These are phyloP conservation scores for Flaveria bidentis DNA, from an alignment of 129 eudicot genomes.

Conservation along the genomic window DNA sequence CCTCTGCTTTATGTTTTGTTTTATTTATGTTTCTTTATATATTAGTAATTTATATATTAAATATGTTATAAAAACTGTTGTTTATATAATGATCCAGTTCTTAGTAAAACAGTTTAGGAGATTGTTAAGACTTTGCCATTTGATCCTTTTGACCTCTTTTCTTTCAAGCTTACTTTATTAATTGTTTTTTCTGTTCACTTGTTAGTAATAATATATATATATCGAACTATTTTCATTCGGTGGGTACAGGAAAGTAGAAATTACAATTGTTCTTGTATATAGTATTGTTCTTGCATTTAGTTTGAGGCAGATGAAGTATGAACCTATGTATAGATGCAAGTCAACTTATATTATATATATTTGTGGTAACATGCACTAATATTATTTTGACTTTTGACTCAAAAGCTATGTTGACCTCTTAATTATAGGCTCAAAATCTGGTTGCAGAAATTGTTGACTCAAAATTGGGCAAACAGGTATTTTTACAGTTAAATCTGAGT, in stretches of 20 bases:
- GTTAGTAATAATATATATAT: background rate
- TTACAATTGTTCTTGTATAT: background rate
- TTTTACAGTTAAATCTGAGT: background rate
- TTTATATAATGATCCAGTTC: background rate
- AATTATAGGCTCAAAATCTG: constrained; percentile 78
- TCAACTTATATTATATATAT: background rate
- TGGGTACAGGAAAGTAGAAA: background rate
- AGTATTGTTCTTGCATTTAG: too few species aligned
- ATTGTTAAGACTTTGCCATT: background rate
- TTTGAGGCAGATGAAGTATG: background rate
- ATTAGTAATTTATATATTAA: background rate
- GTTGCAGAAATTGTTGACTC: constrained; percentile 98
- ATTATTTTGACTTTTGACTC: constrained; percentile 1
- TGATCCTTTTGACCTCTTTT: background rate
- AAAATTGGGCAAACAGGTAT: constrained; percentile 91
- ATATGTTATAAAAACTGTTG: background rate
- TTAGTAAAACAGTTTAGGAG: background rate
- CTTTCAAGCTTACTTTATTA: background rate
- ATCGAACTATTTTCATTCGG: background rate
- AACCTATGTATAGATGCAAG: constrained; percentile 1
- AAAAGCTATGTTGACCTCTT: constrained; percentile 14
- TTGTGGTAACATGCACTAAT: background rate
- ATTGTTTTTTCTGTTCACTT: background rate
- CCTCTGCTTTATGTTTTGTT: background rate
- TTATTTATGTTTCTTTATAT: background rate